phyloP scores from a whole-genome alignment of 2,329 filamentous ascomycete species.

The Scolecobasidium constrictum region DNA sequence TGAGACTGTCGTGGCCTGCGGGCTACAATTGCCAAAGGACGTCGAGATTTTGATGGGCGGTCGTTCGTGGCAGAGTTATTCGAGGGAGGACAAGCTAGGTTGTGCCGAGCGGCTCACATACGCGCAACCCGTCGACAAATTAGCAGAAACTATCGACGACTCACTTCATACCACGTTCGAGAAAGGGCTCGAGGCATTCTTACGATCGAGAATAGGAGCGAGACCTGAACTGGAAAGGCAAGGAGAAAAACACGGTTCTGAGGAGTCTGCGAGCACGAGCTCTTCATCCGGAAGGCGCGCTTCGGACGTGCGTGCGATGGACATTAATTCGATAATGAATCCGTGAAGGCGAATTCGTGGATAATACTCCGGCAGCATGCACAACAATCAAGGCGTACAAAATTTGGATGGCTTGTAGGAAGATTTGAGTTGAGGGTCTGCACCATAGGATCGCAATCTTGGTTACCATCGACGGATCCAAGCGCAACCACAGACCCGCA shows the following conservation, averaged over 20 bases:
- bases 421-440: too few species aligned
- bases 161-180: not conserved
- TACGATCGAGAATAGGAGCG: too few species aligned
- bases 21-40: constrained; percentile 12
- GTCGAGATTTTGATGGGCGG: constrained; percentile 13
- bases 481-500: too few species aligned
- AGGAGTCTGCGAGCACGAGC: too few species aligned
- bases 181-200: too few species aligned
- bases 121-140: constrained; percentile 15
- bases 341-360: not conserved
- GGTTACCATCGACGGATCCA: too few species aligned
- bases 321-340: not conserved
- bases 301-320: not conserved
- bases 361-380: too few species aligned
- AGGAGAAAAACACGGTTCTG: too few species aligned
- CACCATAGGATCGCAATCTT: too few species aligned
- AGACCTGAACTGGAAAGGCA: too few species aligned
- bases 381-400: too few species aligned
- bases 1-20: constrained; percentile 12
- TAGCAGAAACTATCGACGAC: constrained; percentile 8
- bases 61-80: constrained; percentile 10
- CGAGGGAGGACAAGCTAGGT: constrained; percentile 18
- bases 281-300: not conserved
- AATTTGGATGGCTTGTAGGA: too few species aligned
- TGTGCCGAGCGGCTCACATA: constrained; percentile 18